Base-by-base conservation (phyloP, 495 filamentous ascomycete species). In the Penicillium maclennaniae region DNA sequence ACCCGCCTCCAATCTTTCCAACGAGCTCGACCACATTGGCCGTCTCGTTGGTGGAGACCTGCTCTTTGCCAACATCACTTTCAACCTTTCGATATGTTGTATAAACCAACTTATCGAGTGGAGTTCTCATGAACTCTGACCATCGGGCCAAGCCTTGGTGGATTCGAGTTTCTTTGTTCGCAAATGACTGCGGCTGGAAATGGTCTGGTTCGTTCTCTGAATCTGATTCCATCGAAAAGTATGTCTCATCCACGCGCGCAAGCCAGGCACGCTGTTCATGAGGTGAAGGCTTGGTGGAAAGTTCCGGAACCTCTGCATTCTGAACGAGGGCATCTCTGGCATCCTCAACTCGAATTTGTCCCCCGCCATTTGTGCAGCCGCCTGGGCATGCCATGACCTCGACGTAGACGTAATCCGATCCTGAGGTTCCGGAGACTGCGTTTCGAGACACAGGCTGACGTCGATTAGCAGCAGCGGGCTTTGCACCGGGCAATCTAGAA, bases 341-440 rank as follows among this genome's bases (percentile, higher is more conserved):
- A 66, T 98, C 93, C 37, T 87, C 87, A 17, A 86, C 83, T 53
- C 95, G 92, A 53, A 98, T 86, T 75, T 98, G 93, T 0, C 93
- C 93, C 20, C 93, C 93, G 0, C 93, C 93, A 63, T 97, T 98
- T 44, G 93, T 98, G 68, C 93, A 98, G 1, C 93, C 93, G 9
- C 95, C 93, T 0, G 93, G 93, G 70, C 93, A 98, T 25, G 93
- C 93, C 93, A 98, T 98, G 31, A 98, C 95, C 65, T 98, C 93
- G 10, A 98, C 89, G 70, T 95, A 97, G 20, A 83, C 83, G 62
- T 89, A 92, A 12, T 93, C 88, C 19, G 70, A 64, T 16, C 69
- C 76, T 6, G 78, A 67, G 14, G 73, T 71, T 14, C 61, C 61
- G 3, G 68, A 41, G 19, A 20, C 38, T 0, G 61, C 63, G 3